phyloP scores from a whole-genome alignment of 768 basidiomycete genomes.

The Mycena maculata region DNA sequence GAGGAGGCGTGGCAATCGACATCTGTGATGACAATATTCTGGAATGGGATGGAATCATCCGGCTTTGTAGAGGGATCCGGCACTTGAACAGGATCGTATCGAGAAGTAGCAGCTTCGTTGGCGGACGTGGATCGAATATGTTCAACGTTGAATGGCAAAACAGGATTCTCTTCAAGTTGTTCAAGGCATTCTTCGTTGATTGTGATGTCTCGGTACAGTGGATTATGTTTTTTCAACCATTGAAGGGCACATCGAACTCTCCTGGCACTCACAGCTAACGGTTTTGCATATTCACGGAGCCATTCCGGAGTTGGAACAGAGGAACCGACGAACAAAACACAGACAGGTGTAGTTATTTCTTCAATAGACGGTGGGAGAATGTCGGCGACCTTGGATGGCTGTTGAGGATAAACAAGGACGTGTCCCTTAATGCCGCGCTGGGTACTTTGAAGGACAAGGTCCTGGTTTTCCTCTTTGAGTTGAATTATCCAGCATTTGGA shows the following conservation, averaged over 20 bases:
- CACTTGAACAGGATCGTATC: neutral
- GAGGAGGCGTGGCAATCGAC: too few species aligned
- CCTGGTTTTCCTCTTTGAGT: slow-evolving; percentile 3
- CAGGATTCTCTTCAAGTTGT: too few species aligned
- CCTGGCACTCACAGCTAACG: slow-evolving; percentile 9
- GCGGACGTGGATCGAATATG: slow-evolving; percentile 5
- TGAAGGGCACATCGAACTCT: too few species aligned
- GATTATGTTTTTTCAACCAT: slow-evolving; percentile 24
- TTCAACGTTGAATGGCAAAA: slow-evolving; percentile 12
- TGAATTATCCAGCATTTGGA: too few species aligned
- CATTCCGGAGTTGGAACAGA: slow-evolving; percentile 1
- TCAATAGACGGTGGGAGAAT: neutral
- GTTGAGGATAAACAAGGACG: slow-evolving; percentile 11
- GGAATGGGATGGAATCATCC: slow-evolving; percentile 7
- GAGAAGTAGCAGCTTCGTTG: slow-evolving; percentile 1
- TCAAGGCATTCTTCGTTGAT: slow-evolving; percentile 8
- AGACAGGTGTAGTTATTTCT: neutral
- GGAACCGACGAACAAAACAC: slow-evolving; percentile 8
- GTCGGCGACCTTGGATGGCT: slow-evolving; percentile 4
- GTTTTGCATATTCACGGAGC: slow-evolving; percentile 15
- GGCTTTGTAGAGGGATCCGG: neutral
- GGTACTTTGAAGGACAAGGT: slow-evolving; percentile 31
- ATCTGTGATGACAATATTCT: slow-evolving; percentile 25
- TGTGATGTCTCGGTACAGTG: neutral
- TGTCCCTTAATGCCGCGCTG: slow-evolving; percentile 15